Evolutionary conservation across 192 early-diverging fungal genomes (phyloP), one percentile per base, ranked within the genome.

Genomic region (Fimicolochytrium jonesii): DNA sequence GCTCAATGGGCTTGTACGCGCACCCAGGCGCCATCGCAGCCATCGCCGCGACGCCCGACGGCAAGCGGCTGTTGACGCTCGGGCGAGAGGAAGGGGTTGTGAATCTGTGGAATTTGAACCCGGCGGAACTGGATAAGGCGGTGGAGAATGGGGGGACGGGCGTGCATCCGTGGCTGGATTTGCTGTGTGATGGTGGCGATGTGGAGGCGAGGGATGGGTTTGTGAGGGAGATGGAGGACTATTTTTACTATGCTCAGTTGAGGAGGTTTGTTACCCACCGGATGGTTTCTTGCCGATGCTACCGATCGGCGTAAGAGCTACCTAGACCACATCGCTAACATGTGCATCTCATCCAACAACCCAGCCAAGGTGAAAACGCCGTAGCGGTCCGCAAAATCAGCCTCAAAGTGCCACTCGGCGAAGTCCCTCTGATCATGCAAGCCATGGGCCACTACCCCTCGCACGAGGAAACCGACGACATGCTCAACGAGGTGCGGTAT

Each of bases 231-330:
- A 76, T 85, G 73, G 83, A 85, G 69, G 83, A 85, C 59, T 85
- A 85, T 54, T 85, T 85, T 43, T 85, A 82, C 55, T 82, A 78
- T 61, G 80, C 81, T 15, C 83, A 85, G 54, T 64, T 85, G 22
- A 43, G 79, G 61, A 77, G 66, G 73, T 80, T 11, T 20, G 59
- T 28, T 10, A 25, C 7, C n/a, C n/a, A n/a, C n/a, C n/a, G n/a
- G n/a, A n/a, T n/a, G n/a, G n/a, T n/a, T n/a, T n/a, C n/a, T n/a
- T n/a, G n/a, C n/a, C n/a, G n/a, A n/a, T n/a, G n/a, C n/a, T n/a
- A n/a, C n/a, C n/a, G n/a, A n/a, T n/a, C n/a, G n/a, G n/a, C n/a
- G n/a, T n/a, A n/a, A n/a, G n/a, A n/a, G n/a, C n/a, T n/a, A n/a
- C n/a, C n/a, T n/a, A n/a, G n/a, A n/a, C n/a, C n/a, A n/a, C n/a